phyloP scores from a whole-genome alignment of 2,329 filamentous ascomycete species.

The Ceratocystis eucalypticola region DNA sequence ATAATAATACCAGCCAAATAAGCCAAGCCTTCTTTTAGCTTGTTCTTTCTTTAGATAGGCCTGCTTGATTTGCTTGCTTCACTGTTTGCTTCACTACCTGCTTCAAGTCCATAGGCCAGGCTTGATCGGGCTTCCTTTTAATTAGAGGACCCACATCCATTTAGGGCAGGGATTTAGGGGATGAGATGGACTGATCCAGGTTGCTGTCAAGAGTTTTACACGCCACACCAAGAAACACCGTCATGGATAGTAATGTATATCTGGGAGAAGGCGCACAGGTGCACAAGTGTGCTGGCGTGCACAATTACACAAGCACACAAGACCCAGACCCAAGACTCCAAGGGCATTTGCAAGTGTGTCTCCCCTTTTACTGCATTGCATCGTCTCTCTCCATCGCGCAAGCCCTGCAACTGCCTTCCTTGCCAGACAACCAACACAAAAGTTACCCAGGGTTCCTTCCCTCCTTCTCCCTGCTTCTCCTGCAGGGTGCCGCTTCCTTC shows the following conservation, averaged over 20 bases:
- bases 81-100: not conserved
- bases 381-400: not conserved
- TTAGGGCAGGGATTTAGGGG: not conserved
- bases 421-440: not conserved
- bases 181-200: conserved; percentile 2
- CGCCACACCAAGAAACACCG: not conserved
- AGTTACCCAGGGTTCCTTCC: not conserved
- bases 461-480: too few relatives aligned
- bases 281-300: too few relatives aligned
- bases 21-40: not conserved
- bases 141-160: not conserved
- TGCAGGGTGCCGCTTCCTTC: not conserved
- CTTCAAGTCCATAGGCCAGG: not conserved
- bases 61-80: not conserved
- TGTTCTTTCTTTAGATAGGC: not conserved
- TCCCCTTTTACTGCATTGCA: not conserved
- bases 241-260: too few relatives aligned
- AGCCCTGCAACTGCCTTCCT: not conserved
- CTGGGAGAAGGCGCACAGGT: too few relatives aligned
- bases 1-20: not conserved
- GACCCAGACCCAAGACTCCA: too few relatives aligned
- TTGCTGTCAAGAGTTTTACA: conserved; percentile 2
- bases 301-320: too few relatives aligned
- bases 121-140: not conserved
- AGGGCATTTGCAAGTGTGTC: not conserved